Conservation (phyloP, 176 grass and related monocot species). For the Olyra latifolia region DNA sequence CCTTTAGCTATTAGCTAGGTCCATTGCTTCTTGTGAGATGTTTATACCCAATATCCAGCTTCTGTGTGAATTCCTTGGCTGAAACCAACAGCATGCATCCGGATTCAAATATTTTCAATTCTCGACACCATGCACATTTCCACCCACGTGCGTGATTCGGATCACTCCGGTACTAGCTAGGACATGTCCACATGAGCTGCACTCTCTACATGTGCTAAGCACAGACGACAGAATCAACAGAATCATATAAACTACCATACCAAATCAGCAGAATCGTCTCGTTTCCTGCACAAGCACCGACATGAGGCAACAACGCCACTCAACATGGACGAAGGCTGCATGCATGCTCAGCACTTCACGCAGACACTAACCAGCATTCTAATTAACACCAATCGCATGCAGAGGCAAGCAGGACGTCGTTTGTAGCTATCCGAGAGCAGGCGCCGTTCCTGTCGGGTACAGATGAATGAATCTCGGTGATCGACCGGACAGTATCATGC, state of each 20-base stretch:
- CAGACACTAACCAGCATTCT: too few species aligned
- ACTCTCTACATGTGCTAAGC: neutral
- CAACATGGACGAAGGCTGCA: neutral
- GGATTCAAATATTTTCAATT: too few species aligned
- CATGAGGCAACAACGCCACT: neutral
- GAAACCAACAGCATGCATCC: too few species aligned
- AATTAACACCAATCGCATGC: too few species aligned
- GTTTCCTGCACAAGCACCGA: constrained; percentile 1
- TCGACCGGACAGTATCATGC: neutral
- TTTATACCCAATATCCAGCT: too few species aligned
- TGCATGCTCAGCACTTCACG: neutral
- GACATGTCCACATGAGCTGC: neutral
- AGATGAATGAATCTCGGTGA: neutral
- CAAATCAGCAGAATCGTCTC: neutral
- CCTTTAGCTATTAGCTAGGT: too few species aligned
- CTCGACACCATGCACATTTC: too few species aligned
- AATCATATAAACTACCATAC: neutral
- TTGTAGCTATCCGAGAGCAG: neutral
- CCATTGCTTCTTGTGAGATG: too few species aligned
- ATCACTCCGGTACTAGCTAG: too few species aligned
- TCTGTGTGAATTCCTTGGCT: too few species aligned
- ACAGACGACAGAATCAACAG: neutral
- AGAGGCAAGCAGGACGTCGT: neutral
- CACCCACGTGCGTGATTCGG: too few species aligned
- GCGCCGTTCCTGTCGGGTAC: neutral